Evolutionary conservation across 1,139 yeast genomes (phyloP), one percentile per base, ranked within the genome.

Genomic region (Oligophagozyma castellii): DNA sequence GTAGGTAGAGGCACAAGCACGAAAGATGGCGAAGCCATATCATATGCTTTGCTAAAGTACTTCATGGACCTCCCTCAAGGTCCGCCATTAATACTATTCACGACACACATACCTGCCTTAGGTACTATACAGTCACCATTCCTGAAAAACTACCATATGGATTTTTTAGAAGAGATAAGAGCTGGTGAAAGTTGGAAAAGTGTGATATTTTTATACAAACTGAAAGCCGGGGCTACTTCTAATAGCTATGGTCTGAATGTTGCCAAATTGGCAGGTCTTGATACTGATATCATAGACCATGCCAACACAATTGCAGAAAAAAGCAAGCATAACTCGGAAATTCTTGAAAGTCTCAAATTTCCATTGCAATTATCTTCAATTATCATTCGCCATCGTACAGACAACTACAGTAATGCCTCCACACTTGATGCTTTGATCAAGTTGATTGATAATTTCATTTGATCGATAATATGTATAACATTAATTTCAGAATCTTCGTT

Each of bases 91-190:
- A 66, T 79, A 0, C 52, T 86, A 14, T 86, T 84, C 53, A 81
- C 86, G 16, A 86, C 96, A 0, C 95, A 86, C 54, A 86, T 75
- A 50, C 89, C 92, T n/a, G 66, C 72, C 12, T 58, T 84, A 18
- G 69, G 73, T 33, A 25, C 33, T 14, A 31, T 42, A n/a, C 57
- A 61, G 4, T 59, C 80, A 28, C 55, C 59, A 2, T 40, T 52
- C 3, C 70, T 77, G 5, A 58, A 60, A 11, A 77, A 75, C 44
- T 75, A 61, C 47, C 92, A 80, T 48, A 77, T 84, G 92, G 84
- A 80, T 10, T 81, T 67, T 44, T 47, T 69, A 8, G 73, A 74
- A 43, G 52, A 56, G 5, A 40, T 40, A 22, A 46, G 46, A 13
- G 48, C 52, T 1, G 46, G 48, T 0, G 60, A 60, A 16, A 46